Base-by-base conservation (phyloP, 371 early-diverging fungal genomes). In the Dichotomocladium elegans region DNA sequence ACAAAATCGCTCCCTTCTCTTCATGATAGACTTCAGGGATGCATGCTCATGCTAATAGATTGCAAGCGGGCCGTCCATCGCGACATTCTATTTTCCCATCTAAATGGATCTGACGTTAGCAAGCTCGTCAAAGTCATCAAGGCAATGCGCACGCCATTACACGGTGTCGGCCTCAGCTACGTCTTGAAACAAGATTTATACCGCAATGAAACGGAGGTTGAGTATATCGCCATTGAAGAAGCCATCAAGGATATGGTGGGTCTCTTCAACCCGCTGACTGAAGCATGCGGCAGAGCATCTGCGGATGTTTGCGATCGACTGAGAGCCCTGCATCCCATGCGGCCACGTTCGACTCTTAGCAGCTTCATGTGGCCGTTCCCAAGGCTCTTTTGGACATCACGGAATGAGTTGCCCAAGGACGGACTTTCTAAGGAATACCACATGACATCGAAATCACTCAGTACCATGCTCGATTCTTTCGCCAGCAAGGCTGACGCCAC, bases 51-150 rank as follows among this genome's bases (percentile, higher is more conserved):
- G 9, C 51, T 75, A 50, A 71, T 71, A 37, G 75, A 75, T n/a
- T 66, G 67, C 43, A 75, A 75, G 54, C 72, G 67, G 19, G 69
- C 72, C 0, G 72, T 75, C 0, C 69, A 71, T 33, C 59, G 75
- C 29, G 75, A 75, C n/a, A 53, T 71, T 11, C 5, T 65, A 0
- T 71, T 53, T 40, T 64, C 66, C 1, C 47, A 55, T 0, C 56
- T 75, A 0, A 66, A 68, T 5, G 63, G 60, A 19, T 50, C 57
- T 12, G 75, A 75, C 34, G 58, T 66, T 25, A 66, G 72, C 35
- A 40, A 47, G 0, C 21, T 75, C 9, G 61, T 70, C 4, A 55
- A 51, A 21, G 22, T 52, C 3, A 53, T 71, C 3, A 68, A 61
- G n/a, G 48, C 37, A 0, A 59, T 75, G 68, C 61, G 68, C 10